A percentile compares a stretch with the other conserved stretches of the same genome.
Conservation (phyloP, 2,329 filamentous ascomycete species). For the Aquanectria penicillioides region DNA sequence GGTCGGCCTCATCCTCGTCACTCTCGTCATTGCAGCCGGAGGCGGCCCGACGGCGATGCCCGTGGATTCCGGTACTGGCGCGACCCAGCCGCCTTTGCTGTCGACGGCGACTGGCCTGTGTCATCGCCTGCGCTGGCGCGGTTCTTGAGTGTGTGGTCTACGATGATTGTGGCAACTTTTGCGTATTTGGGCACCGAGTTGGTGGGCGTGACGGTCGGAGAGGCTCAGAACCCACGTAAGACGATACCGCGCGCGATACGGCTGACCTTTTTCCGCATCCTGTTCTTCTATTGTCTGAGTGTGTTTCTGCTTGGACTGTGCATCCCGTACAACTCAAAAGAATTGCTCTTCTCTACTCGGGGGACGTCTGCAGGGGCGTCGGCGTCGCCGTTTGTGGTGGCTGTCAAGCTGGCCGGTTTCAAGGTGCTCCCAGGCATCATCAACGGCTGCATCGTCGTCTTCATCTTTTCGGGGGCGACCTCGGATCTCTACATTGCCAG, state of each 20-base stretch:
- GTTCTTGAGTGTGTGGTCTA: constrained; percentile 74
- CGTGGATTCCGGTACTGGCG: constrained; percentile 75
- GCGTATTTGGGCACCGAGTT: constrained; percentile 82
- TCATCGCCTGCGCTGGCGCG: constrained; percentile 48
- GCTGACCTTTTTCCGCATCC: constrained; percentile 82
- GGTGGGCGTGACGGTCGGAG: constrained; percentile 80
- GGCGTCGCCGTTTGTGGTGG: constrained; percentile 78
- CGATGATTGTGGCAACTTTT: constrained; percentile 80
- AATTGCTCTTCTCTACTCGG: constrained; percentile 68
- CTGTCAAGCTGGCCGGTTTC: constrained; percentile 73
- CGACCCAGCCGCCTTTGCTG: constrained; percentile 53
- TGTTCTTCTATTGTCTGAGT: constrained; percentile 81
- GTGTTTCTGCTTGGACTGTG: constrained; percentile 81
- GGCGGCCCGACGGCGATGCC: constrained; percentile 71
- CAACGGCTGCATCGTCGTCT: constrained; percentile 78
- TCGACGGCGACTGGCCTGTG: constrained; percentile 21
- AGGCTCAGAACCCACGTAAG: constrained; percentile 81
- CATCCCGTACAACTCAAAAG: constrained; percentile 73
- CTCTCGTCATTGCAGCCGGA: constrained; percentile 70
- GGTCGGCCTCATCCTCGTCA: constrained; percentile 71
- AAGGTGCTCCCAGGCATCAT: constrained; percentile 72
- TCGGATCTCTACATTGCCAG: constrained; percentile 81
- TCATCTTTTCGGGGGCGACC: constrained; percentile 81
- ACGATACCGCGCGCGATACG: constrained; percentile 81
- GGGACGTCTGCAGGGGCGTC: constrained; percentile 45